phyloP scores from a whole-genome alignment of 78 protist species.

The Dictyostelium capitatum region DNA sequence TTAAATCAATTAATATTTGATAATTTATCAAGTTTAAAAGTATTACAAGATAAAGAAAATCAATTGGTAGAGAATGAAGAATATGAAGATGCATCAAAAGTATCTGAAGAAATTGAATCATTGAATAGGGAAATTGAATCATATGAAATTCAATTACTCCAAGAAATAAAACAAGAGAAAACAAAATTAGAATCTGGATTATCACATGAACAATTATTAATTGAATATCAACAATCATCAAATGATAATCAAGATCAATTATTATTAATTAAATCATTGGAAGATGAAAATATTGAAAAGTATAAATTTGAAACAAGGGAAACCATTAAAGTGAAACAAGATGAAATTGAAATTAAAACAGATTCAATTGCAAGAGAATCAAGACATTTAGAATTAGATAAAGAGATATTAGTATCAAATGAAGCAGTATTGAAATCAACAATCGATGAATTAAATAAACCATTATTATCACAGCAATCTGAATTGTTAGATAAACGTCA shows the following conservation, averaged over 20 bases:
- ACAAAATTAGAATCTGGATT: background rate
- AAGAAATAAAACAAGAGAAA: background rate
- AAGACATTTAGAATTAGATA: constrained; percentile 34
- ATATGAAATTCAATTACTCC: background rate
- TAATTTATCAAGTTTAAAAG: background rate
- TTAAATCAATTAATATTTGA: background rate
- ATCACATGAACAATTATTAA: background rate
- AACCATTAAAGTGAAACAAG: background rate
- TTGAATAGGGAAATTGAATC: background rate
- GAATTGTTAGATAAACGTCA: background rate
- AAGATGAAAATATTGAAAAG: background rate
- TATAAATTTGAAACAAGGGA: constrained; percentile 19
- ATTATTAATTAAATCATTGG: background rate
- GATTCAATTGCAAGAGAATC: constrained; percentile 25
- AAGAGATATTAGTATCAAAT: constrained; percentile 37
- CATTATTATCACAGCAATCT: background rate
- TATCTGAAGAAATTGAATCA: background rate
- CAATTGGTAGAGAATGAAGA: constrained; percentile 45
- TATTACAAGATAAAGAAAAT: constrained; percentile 15
- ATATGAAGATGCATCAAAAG: constrained; percentile 39
- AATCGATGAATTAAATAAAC: background rate
- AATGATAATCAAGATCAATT: background rate
- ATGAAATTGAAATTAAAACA: constrained; percentile 8
- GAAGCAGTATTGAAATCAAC: background rate
- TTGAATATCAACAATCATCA: background rate